phyloP scores from a whole-genome alignment of 2,329 filamentous ascomycete genomes.

The Tolypocladium inflatum region DNA sequence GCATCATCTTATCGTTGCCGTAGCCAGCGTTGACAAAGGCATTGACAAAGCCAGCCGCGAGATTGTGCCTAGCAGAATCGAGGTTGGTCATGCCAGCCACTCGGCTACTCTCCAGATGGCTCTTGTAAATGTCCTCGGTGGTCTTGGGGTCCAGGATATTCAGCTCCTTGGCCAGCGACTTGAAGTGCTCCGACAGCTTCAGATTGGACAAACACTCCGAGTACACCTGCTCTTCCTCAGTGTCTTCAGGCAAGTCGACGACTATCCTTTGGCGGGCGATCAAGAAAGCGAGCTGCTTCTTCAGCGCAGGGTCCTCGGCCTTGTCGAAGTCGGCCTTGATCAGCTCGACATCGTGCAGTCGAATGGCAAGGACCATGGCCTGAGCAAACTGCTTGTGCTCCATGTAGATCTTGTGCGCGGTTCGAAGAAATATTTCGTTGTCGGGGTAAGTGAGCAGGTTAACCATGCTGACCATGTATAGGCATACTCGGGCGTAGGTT shows the following conservation, averaged over 20 bases:
- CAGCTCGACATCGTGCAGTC: conserved; percentile 76
- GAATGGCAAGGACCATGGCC: conserved; percentile 88
- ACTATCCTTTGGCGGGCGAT: conserved; percentile 86
- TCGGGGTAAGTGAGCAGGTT: conserved; percentile 95
- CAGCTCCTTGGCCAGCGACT: conserved; percentile 84
- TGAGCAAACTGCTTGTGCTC: conserved; percentile 88
- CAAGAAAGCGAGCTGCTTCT: conserved; percentile 90
- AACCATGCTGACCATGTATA: conserved; percentile 99
- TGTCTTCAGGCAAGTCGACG: conserved; percentile 57
- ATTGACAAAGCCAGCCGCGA: conserved; percentile 94
- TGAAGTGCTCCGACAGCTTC: conserved; percentile 85
- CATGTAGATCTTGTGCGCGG: conserved; percentile 88
- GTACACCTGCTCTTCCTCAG: conserved; percentile 63
- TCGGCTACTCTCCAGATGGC: conserved; percentile 89
- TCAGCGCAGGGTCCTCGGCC: conserved; percentile 70
- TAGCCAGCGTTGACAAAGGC: conserved; percentile 95
- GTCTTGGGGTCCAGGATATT: conserved; percentile 96
- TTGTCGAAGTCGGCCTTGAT: conserved; percentile 76
- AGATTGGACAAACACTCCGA: conserved; percentile 80
- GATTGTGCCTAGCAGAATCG: conserved; percentile 90
- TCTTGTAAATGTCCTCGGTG: conserved; percentile 99
- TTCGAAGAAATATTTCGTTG: conserved; percentile 89
- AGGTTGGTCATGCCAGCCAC: conserved; percentile 90
- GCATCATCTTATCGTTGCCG: conserved; percentile 95
- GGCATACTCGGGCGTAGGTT: conserved; percentile 83